Conservation (phyloP, 169 alveolate genomes). For the Eimeria sp. region DNA sequence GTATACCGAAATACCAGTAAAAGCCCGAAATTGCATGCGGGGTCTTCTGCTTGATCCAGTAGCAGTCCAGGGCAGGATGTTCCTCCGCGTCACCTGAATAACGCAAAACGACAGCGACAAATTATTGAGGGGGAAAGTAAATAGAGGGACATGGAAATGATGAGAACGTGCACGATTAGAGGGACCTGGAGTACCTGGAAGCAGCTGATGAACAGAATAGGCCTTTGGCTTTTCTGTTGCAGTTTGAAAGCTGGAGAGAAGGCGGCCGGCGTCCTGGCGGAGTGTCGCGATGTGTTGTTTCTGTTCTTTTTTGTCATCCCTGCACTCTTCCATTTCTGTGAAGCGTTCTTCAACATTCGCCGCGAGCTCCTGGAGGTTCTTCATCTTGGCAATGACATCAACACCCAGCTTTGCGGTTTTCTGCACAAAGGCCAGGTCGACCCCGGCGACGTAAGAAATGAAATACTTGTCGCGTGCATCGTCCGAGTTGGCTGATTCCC, state of each 20-base stretch:
- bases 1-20: conserved; percentile 88
- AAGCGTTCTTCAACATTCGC: conserved; percentile 89
- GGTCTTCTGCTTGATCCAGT: conserved; percentile 86
- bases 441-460: conserved; percentile 91
- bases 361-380: conserved; percentile 88
- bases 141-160: neutral
- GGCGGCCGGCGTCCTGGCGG: neutral
- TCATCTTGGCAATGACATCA: conserved; percentile 90
- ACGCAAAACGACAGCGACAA: neutral
- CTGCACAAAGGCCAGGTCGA: conserved; percentile 89
- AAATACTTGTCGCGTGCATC: conserved; percentile 96
- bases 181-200: neutral
- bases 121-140: neutral
- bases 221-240: conserved; percentile 87
- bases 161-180: neutral
- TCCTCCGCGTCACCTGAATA: conserved; percentile 90
- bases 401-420: conserved; percentile 90
- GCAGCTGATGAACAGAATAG: conserved; percentile 76
- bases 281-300: conserved; percentile 84
- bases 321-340: conserved; percentile 90
- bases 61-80: conserved; percentile 95
- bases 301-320: conserved; percentile 87
- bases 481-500: conserved; percentile 93
- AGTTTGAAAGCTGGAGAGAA: conserved; percentile 58
- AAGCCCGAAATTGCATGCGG: conserved; percentile 93